phyloP scores from a whole-genome alignment of 768 basidiomycete genomes.

The Dioszegia hungarica region DNA sequence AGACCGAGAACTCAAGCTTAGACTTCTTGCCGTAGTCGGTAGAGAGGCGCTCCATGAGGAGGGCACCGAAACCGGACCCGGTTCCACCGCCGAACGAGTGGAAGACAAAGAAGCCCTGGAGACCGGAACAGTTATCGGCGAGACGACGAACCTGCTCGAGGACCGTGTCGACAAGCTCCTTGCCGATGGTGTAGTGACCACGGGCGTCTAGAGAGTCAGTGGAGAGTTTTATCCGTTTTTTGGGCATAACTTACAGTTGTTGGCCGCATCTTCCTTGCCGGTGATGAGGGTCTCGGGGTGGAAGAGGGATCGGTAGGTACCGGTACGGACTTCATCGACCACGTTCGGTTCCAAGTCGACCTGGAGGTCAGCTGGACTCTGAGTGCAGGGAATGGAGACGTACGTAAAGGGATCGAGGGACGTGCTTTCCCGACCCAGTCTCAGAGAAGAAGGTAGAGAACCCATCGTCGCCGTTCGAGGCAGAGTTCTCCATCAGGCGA shows the following conservation, averaged over 20 bases:
- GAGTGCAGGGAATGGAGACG: slow-evolving; percentile 1
- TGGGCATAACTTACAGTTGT: slow-evolving; percentile 69
- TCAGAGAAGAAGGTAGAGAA: slow-evolving; percentile 99
- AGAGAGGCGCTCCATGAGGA: slow-evolving; percentile 92
- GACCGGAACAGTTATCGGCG: slow-evolving; percentile 94
- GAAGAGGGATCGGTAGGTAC: slow-evolving; percentile 93
- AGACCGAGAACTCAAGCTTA: slow-evolving; percentile 96
- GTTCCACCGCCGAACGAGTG: slow-evolving; percentile 99
- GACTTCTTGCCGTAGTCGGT: slow-evolving; percentile 99
- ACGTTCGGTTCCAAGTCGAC: slow-evolving; percentile 76
- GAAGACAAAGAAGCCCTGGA: slow-evolving; percentile 99
- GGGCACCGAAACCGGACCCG: slow-evolving; percentile 97
- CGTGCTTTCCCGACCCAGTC: slow-evolving; percentile 93
- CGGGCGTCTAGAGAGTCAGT: slow-evolving; percentile 68
- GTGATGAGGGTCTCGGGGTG: slow-evolving; percentile 96
- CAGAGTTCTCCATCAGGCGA: slow-evolving; percentile 73
- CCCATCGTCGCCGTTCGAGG: slow-evolving; percentile 73
- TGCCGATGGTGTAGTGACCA: slow-evolving; percentile 98
- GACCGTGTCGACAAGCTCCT: slow-evolving; percentile 93
- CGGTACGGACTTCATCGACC: slow-evolving; percentile 93
- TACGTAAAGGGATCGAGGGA: slow-evolving; percentile 94
- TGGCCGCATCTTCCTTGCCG: slow-evolving; percentile 99
- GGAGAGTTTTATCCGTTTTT: not conserved
- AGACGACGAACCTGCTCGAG: slow-evolving; percentile 96
- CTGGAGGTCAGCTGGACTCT: slow-evolving; percentile 18